Conservation (phyloP, 2,329 filamentous ascomycete genomes). For the Trichoderma afroharzianum region DNA sequence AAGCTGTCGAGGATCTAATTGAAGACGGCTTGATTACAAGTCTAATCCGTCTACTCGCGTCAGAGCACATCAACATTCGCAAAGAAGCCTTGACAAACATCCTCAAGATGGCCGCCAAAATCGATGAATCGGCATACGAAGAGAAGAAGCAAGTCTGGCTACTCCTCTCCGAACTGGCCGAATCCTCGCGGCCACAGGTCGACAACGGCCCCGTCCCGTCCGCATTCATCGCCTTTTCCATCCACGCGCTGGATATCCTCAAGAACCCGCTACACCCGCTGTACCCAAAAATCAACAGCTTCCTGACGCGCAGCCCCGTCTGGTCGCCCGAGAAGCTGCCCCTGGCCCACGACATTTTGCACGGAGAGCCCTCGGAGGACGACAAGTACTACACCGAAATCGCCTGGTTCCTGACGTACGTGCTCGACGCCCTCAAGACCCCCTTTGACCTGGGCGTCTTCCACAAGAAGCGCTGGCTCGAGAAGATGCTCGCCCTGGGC, state of each 20-base stretch:
- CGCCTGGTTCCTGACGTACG: slow-evolving; percentile 68
- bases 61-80: slow-evolving; percentile 69
- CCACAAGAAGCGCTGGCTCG: slow-evolving; percentile 64
- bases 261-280: slow-evolving; percentile 74
- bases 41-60: slow-evolving; percentile 72
- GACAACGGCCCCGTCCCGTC: slow-evolving; percentile 62
- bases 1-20: slow-evolving; percentile 73
- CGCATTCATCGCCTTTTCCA: slow-evolving; percentile 71
- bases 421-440: slow-evolving; percentile 64
- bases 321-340: slow-evolving; percentile 75
- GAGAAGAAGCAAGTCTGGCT: slow-evolving; percentile 78
- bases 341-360: slow-evolving; percentile 60
- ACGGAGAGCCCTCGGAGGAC: slow-evolving; percentile 66
- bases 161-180: slow-evolving; percentile 72
- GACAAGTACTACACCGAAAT: slow-evolving; percentile 70
- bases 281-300: slow-evolving; percentile 82
- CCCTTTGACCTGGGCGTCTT: slow-evolving; percentile 57
- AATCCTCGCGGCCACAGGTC: slow-evolving; percentile 61
- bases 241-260: slow-evolving; percentile 65
- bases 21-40: slow-evolving; percentile 71
- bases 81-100: slow-evolving; percentile 71
- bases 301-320: slow-evolving; percentile 70
- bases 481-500: slow-evolving; percentile 68
- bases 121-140: slow-evolving; percentile 66
- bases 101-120: slow-evolving; percentile 59